Percentiles rank a stretch among this genome's conserved stretches.
These are phyloP conservation scores for Nemania sp. DNA, from an alignment of 2,329 filamentous ascomycete genomes.

Conservation along the genomic window DNA sequence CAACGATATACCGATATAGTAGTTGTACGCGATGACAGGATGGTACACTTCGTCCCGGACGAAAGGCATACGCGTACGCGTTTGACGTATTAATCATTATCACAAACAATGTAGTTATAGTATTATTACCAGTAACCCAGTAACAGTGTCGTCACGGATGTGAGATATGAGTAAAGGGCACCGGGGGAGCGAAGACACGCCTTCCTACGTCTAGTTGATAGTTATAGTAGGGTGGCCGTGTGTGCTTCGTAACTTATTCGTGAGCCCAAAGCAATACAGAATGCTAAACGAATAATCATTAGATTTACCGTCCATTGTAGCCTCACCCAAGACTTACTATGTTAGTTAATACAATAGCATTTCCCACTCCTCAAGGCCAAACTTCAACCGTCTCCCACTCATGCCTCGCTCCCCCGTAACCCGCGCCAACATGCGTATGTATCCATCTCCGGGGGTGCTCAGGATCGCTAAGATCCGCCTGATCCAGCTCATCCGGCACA, in stretches of 20 bases:
- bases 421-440: conserved; percentile 68
- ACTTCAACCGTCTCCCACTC: conserved; percentile 77
- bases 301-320: not conserved
- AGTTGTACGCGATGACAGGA: not conserved
- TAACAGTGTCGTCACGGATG: too few species aligned
- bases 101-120: too few species aligned
- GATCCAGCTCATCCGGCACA: conserved; percentile 80
- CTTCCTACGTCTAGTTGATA: too few species aligned
- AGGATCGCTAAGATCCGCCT: conserved; percentile 76
- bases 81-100: not conserved
- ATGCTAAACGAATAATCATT: not conserved
- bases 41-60: not conserved
- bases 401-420: conserved; percentile 47
- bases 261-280: not conserved
- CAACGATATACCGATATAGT: not conserved
- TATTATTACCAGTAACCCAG: too few species aligned
- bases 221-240: not conserved
- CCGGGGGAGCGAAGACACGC: not conserved
- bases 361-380: conserved; percentile 67
- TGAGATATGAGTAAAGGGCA: not conserved
- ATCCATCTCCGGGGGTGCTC: conserved; percentile 72
- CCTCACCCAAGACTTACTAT: not conserved
- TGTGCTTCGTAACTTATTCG: not conserved
- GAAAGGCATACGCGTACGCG: not conserved
- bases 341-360: not conserved